Base-by-base conservation (phyloP, 495 filamentous ascomycete genomes). In the Hypoxylon intermedium region DNA sequence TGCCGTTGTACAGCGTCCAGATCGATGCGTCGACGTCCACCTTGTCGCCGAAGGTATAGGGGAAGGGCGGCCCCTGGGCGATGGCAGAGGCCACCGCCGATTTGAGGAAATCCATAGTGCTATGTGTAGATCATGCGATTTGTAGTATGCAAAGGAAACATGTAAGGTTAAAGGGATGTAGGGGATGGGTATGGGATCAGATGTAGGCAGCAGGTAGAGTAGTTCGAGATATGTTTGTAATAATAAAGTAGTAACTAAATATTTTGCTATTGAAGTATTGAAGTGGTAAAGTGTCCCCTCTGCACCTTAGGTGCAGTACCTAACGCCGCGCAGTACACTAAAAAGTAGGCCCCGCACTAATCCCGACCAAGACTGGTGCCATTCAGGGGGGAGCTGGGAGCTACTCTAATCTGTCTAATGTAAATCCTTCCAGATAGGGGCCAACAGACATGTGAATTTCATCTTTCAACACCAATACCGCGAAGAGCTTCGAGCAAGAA, bases 11-110 rank as follows among this genome's bases (percentile, higher is more conserved):
- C 19, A 98, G 79, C 3, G 87, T 87, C 93, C 94, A 98, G 53
- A 98, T 90, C 15, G 92, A 93, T 65, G 90, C 85, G 68, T 93
- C 90, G 23, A 91, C 76, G 63, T 96, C 92, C 41, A 96, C 87
- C 70, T 88, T 82, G 74, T 98, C 94, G 63, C 93, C 93, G 64
- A 97, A 92, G 15, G 82, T 87, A 72, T 95, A 97, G 6, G 91
- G 92, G 66, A 96, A 95, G 3, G 91, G 85, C 26, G 92, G 92
- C 13, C 92, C 92, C 74, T 96, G 96, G 11, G 94, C 89, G 65
- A 97, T 98, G 54, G 93, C 93, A 34, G 94, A 97, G 30, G 92
- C 91, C 67, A 98, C 91, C 34, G 95, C 95, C 41, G 91, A 97
- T 77, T 97, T 98, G 56, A 98, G 83, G 71, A 98, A 97, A 67